These are phyloP conservation scores for Saccharomycopsis hybrid DNA, from an alignment of 1,139 yeast species.

Conservation along the genomic window DNA sequence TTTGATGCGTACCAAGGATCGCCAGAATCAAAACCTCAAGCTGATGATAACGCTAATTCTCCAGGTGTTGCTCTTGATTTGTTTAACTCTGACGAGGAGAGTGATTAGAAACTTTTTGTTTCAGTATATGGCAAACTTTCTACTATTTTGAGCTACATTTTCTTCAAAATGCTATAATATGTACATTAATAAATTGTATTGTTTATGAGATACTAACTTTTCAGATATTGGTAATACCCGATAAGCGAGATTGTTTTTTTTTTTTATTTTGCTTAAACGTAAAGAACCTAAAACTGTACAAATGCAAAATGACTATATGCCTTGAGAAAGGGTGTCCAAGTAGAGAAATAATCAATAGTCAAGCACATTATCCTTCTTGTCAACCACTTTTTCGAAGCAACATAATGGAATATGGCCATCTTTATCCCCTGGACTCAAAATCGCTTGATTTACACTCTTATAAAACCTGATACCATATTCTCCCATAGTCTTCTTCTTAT, in stretches of 20 bases:
- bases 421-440: constrained; percentile 55
- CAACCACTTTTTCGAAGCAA: constrained; percentile 37
- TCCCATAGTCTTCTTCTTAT: constrained; percentile 40
- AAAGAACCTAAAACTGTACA: background rate
- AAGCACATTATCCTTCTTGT: constrained; percentile 25
- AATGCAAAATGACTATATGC: background rate
- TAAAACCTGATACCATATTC: constrained; percentile 47
- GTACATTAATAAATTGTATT: no score
- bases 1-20: constrained; percentile 10
- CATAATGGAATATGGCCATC: constrained; percentile 45
- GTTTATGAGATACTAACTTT: background rate
- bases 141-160: no score
- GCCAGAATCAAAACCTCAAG: constrained; percentile 1
- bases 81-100: constrained; percentile 20
- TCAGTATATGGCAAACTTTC: no score
- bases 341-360: no score
- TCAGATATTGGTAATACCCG: background rate
- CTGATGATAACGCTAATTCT: background rate
- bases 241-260: background rate
- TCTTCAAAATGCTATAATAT: no score
- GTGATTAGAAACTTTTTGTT: constrained; percentile 19
- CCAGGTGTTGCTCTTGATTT: constrained; percentile 18
- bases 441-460: constrained; percentile 67
- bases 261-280: background rate
- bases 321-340: no score